A percentile compares a stretch with the other conserved stretches of the same genome.
phyloP scores from a whole-genome alignment of 2,329 filamentous ascomycete species.

The Penicillium sclerotigenum region DNA sequence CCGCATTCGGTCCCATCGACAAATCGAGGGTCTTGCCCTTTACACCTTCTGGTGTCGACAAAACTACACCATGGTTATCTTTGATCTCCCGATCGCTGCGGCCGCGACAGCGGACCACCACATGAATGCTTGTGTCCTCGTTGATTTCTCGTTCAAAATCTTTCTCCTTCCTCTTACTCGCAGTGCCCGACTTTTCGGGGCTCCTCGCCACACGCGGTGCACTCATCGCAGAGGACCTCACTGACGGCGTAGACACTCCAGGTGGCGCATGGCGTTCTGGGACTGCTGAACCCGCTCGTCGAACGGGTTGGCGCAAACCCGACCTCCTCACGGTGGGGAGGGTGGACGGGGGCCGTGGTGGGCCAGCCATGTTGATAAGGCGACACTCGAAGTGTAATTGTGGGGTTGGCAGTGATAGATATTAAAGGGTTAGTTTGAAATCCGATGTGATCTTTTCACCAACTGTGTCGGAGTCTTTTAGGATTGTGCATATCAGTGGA shows the following conservation, averaged over 20 bases:
- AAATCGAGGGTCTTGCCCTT: conserved; percentile 81
- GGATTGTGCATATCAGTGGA: conserved; percentile 8
- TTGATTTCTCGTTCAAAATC: conserved; percentile 70
- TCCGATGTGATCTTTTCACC: neutral
- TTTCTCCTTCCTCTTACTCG: conserved; percentile 80
- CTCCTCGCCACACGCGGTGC: conserved; percentile 40
- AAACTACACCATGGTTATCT: conserved; percentile 92
- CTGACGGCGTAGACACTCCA: conserved; percentile 67
- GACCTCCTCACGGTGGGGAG: conserved; percentile 50
- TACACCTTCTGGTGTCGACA: conserved; percentile 74
- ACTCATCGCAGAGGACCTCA: conserved; percentile 54
- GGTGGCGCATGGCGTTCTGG: conserved; percentile 64
- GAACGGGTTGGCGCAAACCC: conserved; percentile 50
- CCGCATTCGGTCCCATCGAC: conserved; percentile 85
- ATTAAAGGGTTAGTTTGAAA: neutral
- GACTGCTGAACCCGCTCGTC: conserved; percentile 52
- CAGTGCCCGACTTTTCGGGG: conserved; percentile 49
- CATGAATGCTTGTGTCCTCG: conserved; percentile 94
- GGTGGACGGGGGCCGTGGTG: conserved; percentile 49
- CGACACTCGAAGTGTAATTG: neutral
- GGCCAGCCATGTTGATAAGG: conserved; percentile 50
- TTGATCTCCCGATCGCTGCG: conserved; percentile 87
- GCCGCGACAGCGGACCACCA: conserved; percentile 90
- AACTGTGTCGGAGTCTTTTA: neutral
- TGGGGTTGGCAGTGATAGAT: neutral